These are phyloP conservation scores for Crassisporium funariophilum DNA, from an alignment of 768 basidiomycete genomes.

Conservation along the genomic window DNA sequence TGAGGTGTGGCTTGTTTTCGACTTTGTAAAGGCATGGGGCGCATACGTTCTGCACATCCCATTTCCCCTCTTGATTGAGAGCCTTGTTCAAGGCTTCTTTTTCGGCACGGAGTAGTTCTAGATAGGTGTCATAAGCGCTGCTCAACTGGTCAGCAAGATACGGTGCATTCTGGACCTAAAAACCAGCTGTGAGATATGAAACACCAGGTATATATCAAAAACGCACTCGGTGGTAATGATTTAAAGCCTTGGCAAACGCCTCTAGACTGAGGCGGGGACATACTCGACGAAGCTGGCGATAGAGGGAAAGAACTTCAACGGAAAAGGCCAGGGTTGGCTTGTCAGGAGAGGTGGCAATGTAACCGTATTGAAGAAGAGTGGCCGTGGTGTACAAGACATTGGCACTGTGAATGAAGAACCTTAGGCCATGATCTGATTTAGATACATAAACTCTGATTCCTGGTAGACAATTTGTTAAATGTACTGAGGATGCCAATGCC, in stretches of 20 bases:
- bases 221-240: not conserved
- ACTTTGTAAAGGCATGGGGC: constrained; percentile 3
- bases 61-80: not conserved
- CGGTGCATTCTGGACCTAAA: not conserved
- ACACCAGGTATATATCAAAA: too few relatives aligned
- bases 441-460: too few relatives aligned
- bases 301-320: not conserved
- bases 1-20: not conserved
- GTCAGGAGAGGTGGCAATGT: constrained; percentile 1
- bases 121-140: constrained; percentile 2
- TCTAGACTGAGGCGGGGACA: constrained; percentile 3
- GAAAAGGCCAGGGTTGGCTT: not conserved
- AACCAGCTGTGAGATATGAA: too few relatives aligned
- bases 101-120: not conserved
- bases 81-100: not conserved
- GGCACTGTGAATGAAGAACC: too few relatives aligned
- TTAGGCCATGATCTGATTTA: too few relatives aligned
- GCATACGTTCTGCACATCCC: not conserved
- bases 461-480: too few relatives aligned
- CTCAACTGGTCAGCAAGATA: constrained; percentile 5
- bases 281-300: constrained; percentile 1
- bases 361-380: not conserved
- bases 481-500: too few relatives aligned
- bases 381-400: too few relatives aligned
- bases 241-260: not conserved